Conservation (phyloP, 2,329 filamentous ascomycete genomes). For the Domatiomyces catenatus region DNA sequence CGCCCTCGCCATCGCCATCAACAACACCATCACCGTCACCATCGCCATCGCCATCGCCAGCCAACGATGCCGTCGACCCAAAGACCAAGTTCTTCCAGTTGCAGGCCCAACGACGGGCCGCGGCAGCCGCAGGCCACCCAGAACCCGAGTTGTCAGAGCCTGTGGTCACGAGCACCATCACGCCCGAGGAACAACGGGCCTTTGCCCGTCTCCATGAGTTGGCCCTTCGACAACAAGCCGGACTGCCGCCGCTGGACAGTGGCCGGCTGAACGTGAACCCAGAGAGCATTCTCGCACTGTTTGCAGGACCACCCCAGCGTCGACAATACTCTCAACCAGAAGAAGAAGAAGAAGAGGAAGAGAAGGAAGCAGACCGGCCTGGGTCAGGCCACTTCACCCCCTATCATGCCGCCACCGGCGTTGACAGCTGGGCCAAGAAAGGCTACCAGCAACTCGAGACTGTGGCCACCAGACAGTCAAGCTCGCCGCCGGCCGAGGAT, state of each 20-base stretch:
- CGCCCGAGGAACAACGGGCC: conserved; percentile 9
- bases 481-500: neutral
- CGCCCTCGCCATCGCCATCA: neutral
- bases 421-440: neutral
- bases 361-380: neutral
- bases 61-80: neutral
- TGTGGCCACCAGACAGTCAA: neutral
- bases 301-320: neutral
- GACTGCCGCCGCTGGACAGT: neutral
- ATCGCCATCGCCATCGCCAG: neutral
- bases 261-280: neutral
- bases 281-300: neutral
- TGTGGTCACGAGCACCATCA: conserved; percentile 6
- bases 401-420: neutral
- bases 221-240: neutral
- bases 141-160: neutral
- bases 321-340: neutral
- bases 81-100: neutral
- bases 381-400: neutral
- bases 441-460: neutral
- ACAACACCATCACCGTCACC: neutral
- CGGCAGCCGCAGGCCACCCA: neutral
- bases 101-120: neutral
- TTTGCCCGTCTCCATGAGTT: conserved; percentile 2
- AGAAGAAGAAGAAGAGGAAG: no score